phyloP scores from a whole-genome alignment of 1,139 yeast species.

The Taphrina confusa region DNA sequence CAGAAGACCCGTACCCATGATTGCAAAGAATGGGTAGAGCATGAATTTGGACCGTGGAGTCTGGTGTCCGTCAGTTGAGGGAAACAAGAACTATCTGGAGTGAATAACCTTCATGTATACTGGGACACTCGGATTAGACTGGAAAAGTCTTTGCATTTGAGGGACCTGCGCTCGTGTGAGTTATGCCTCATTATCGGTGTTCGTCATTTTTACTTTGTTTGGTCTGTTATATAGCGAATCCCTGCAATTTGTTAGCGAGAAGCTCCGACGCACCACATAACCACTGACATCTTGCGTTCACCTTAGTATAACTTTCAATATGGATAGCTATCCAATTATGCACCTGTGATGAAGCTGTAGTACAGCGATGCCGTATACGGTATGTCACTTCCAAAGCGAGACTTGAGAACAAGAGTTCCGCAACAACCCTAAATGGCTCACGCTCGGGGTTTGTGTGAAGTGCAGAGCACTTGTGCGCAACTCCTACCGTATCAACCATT shows the following conservation, averaged over 20 bases:
- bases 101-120: constrained; percentile 49
- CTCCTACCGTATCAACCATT: no score
- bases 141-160: constrained; percentile 49
- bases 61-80: no score
- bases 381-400: no score
- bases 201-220: constrained; percentile 16
- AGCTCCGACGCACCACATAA: neutral
- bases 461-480: no score
- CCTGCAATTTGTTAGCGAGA: constrained; percentile 1
- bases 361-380: no score
- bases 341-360: no score
- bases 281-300: neutral
- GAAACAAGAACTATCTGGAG: no score
- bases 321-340: no score
- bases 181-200: neutral
- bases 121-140: constrained; percentile 47
- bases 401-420: no score
- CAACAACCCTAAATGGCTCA: no score
- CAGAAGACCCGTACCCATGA: constrained; percentile 50
- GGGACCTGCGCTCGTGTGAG: constrained; percentile 41
- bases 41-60: constrained; percentile 69
- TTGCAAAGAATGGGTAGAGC: constrained; percentile 86
- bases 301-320: no score
- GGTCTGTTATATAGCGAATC: constrained; percentile 31
- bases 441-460: no score